Evolutionary conservation across 495 filamentous ascomycete species (phyloP), one percentile per base, ranked within the genome.

Genomic region (Podospora didyma): DNA sequence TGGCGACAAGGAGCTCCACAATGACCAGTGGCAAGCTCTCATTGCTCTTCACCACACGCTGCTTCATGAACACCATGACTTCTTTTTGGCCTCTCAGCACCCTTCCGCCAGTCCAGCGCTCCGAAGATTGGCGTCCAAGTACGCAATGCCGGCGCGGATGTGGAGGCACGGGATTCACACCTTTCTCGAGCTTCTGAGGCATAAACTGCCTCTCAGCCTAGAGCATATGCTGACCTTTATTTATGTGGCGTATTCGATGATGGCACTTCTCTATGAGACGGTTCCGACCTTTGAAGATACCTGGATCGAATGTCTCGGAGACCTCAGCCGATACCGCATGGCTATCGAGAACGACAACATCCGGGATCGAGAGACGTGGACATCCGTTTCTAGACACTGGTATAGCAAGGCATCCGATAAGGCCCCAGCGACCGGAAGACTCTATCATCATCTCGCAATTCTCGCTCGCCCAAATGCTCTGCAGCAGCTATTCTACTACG

Each of bases 271-370:
- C 0, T 80, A 87, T 51, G 89, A 93, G 64, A 91, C 86, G 0
- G 87, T 92, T 0, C 80, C 86, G 2, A 71, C 79, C 0, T 96
- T 92, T 62, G 80, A 87, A 57, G 88, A 92, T 45, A 95, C 88
- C 0, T 96, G 92, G 92, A 88, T 96, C 22, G 92, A 96, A 60
- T 96, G 90, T 62, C 75, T 96, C 0, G 90, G 90, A 0, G 90
- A 94, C 67, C 69, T 94, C 3, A 86, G 82, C 0, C 70, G 75
- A 3, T 75, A 23, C 53, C 63, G 23, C 58, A 54, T 1, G 65
- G 26, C 26, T 4, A 31, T 31, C 69, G 2, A 56, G 44, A 9
- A 31, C 26, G 26, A 31, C n/a, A 84, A 90, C 52, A 70, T 84
- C n/a, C 71, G 78, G 19, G 89, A 92, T 46, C 79, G 87, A 0